Base-by-base conservation (phyloP, 306 rosid species). In the Parietaria judaica region DNA sequence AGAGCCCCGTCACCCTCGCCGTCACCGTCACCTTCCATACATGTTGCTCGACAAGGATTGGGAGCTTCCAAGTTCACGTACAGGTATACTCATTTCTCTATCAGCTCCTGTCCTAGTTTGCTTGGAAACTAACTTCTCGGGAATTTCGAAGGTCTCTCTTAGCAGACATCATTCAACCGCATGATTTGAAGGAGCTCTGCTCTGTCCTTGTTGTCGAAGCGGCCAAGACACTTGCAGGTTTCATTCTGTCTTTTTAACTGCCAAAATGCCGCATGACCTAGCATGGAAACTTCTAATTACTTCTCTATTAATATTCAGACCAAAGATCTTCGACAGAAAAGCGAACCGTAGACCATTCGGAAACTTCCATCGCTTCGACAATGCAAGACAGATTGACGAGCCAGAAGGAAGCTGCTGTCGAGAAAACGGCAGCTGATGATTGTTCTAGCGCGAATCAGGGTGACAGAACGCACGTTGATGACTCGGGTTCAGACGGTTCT, bases 161-260 rank as follows among this genome's bases (percentile, higher is more conserved):
- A 76, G 95, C 99, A 67, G 99, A 86, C 83, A 81, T 94, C 76
- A 89, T 94, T 74, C 97, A 88, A 71, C 86, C 97, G 53, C 95
- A 86, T 58, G 89, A 94, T 81, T 78, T 88, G 69, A 94, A 84
- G 78, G 99, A 88, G 81, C 90, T 94, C 63, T 94, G 97, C 76
- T 94, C 97, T 36, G 89, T 82, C 78, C 79, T 94, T 80, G 95
- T 94, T 56, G 83, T 84, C 36, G 97, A 84, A 83, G 83, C 91
- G 54, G 94, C 94, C 51, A 89, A 81, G 76, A 78, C 90, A 73
- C 60, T 78, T 66, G 77, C 88, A 81, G 99, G 97, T 94, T 67
- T 54, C 64, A 36, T 49, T 6, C 23, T 52, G 14, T 56, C 47
- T 49, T 35, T 41, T 1, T 8, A 41, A 41, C 6, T 41, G 9